phyloP scores from a whole-genome alignment of 345 rosid genomes.

The Leavenworthia alabamica region DNA sequence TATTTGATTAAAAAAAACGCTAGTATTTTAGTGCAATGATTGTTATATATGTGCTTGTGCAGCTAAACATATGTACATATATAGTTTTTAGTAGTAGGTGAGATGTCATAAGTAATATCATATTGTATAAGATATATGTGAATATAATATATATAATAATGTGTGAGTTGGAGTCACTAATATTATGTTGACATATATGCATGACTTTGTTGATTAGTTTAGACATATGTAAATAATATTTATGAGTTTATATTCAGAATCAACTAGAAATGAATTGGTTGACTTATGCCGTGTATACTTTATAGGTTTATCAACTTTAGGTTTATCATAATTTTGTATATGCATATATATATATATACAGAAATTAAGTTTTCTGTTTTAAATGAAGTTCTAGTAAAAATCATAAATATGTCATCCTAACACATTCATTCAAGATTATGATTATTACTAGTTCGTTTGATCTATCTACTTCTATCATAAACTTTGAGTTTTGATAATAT shows the following conservation, averaged over 20 bases:
- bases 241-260: not conserved
- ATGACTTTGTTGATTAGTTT: constrained; percentile 1
- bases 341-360: too few species aligned
- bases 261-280: not conserved
- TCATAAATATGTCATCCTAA: not conserved
- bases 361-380: too few species aligned
- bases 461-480: not conserved
- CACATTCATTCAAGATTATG: not conserved
- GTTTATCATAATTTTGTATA: not conserved
- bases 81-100: constrained; percentile 9
- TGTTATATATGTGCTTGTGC: not conserved
- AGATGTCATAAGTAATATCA: constrained; percentile 16
- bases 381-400: too few species aligned
- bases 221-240: not conserved
- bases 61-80: not conserved
- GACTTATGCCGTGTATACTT: not conserved
- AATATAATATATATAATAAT: not conserved
- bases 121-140: constrained; percentile 4
- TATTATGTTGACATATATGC: constrained; percentile 10
- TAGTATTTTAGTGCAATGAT: not conserved
- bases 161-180: constrained; percentile 8
- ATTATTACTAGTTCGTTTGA: not conserved
- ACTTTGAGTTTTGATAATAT: not conserved
- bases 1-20: not conserved
- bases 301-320: not conserved